Evolutionary conservation across 768 basidiomycete genomes (phyloP), one percentile per base, ranked within the genome.

Genomic region (Lentinula sp.): DNA sequence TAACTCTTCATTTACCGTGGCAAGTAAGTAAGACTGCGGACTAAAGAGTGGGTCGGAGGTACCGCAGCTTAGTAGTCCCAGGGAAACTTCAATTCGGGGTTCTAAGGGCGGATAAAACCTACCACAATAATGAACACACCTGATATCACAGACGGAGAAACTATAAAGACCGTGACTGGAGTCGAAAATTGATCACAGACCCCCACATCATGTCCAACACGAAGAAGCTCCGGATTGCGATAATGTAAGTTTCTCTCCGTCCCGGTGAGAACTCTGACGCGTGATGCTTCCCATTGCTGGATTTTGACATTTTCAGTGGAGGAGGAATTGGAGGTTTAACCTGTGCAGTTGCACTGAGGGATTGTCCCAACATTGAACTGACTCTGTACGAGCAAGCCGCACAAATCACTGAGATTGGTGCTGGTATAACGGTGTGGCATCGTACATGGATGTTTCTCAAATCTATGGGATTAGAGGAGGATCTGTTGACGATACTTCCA

Each of bases 351-450:
- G 71, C 73, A 0, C 61, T 79, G 36, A 67, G 69, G 13, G 36
- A 50, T 15, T 42, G 33, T 35, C 60, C 67, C 49, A 62, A 60
- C 53, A 62, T 73, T 8, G 68, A 74, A 1, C 68, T 81, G 4
- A 72, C 76, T n/a, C 63, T 81, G 13, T 82, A 78, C 62, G 80
- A 82, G 57, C 71, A 76, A 8, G 69, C 78, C 2, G 63, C 74
- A 0, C 65, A 66, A 20, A 71, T 82, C 37, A 71, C 73, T 2
- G 76, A 78, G 48, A 68, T 78, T 46, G 80, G 81, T 7, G 80
- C 79, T 20, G 80, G 80, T 0, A 74, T 82, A 46, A 71, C 68
- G 2, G 63, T 79, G 5, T 80, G 73, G 73, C 73, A 71, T 39
- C 73, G 78, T 32, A 68, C 70, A 10, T 76, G 76, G 76, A 73